These are phyloP conservation scores for Pichia sp. DNA, from an alignment of 1,139 yeast genomes.

Conservation along the genomic window DNA sequence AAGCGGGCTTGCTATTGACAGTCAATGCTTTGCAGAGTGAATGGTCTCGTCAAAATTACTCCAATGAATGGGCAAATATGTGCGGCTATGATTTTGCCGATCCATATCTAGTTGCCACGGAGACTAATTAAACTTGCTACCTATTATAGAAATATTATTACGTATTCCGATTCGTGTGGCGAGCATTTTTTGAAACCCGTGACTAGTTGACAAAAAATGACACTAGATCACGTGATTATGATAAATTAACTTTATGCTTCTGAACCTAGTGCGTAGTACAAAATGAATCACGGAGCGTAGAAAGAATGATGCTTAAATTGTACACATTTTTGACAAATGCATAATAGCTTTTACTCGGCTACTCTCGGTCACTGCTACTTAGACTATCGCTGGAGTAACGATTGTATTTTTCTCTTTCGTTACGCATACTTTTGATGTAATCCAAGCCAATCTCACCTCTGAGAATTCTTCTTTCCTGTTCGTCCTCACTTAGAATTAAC, in stretches of 20 bases:
- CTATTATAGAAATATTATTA: no score
- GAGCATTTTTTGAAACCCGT: no score
- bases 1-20: slow-evolving; percentile 57
- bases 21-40: slow-evolving; percentile 19
- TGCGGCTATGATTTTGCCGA: slow-evolving; percentile 19
- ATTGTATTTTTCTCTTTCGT: slow-evolving; percentile 8
- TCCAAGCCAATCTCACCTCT: slow-evolving; percentile 17
- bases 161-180: no score
- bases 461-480: slow-evolving; percentile 17
- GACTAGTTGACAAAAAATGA: no score
- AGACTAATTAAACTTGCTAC: not conserved
- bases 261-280: no score
- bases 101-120: slow-evolving; percentile 3
- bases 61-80: slow-evolving; percentile 13
- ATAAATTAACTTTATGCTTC: no score
- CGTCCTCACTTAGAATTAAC: slow-evolving; percentile 21
- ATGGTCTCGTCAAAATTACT: slow-evolving; percentile 10
- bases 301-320: no score
- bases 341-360: not conserved
- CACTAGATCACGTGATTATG: no score
- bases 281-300: no score
- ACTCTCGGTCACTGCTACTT: slow-evolving; percentile 8
- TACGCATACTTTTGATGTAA: slow-evolving; percentile 10
- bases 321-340: no score
- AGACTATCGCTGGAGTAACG: slow-evolving; percentile 7